A percentile compares a stretch with the other conserved stretches of the same genome.
These are phyloP conservation scores for Sphaerulina vaccinii DNA, from an alignment of 2,329 filamentous ascomycete genomes.

Conservation along the genomic window DNA sequence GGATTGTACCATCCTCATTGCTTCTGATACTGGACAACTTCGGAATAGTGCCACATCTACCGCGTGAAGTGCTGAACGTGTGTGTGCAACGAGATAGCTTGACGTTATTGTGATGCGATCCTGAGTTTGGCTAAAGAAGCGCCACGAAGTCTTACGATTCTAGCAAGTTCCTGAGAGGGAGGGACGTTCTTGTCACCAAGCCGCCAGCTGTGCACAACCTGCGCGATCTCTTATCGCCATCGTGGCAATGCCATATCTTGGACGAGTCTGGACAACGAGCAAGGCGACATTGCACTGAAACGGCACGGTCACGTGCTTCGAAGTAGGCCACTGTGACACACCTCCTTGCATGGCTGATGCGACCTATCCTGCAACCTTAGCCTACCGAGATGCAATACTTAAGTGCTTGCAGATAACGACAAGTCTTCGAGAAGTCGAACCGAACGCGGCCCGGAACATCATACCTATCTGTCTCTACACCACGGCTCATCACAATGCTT, in stretches of 20 bases:
- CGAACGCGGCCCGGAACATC: slow-evolving; percentile 14
- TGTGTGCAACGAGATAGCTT: too few species aligned
- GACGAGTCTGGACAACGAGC: not conserved
- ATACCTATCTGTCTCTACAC: slow-evolving; percentile 12
- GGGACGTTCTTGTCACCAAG: too few species aligned
- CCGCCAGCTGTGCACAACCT: not conserved
- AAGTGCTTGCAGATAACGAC: slow-evolving; percentile 20
- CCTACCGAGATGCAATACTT: slow-evolving; percentile 20
- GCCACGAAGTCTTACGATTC: too few species aligned
- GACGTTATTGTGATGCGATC: too few species aligned
- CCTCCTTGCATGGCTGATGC: slow-evolving; percentile 28
- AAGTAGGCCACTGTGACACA: not conserved
- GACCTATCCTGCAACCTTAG: slow-evolving; percentile 26
- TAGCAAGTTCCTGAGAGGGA: too few species aligned
- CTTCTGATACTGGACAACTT: too few species aligned
- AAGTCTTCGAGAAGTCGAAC: slow-evolving; percentile 11
- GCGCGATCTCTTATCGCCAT: not conserved
- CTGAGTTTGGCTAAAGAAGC: too few species aligned
- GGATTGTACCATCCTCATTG: not conserved
- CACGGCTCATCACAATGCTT: slow-evolving; percentile 28
- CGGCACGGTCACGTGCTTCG: slow-evolving; percentile 1
- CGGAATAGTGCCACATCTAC: too few species aligned
- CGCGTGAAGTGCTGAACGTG: too few species aligned
- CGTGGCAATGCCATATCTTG: too few species aligned
- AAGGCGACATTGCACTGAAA: not conserved